Evolutionary conservation across 164 flowering plant species (phyloP).

Genomic region (Vitis rupestris): DNA sequence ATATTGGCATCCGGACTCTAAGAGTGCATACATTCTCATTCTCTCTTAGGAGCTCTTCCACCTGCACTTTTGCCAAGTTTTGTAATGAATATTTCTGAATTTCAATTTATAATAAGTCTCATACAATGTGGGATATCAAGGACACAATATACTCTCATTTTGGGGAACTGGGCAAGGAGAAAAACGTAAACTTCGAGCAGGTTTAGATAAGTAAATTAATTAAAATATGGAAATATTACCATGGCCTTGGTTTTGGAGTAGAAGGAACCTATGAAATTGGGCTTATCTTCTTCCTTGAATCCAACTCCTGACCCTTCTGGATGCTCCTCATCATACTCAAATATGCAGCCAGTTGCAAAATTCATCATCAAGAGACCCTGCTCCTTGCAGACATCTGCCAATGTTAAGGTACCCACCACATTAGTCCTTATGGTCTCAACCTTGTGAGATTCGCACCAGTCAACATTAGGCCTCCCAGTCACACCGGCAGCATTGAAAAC

Average conservation of each 20-base stretch:
- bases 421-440: slow-evolving; percentile 23
- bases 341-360: slow-evolving; percentile 27
- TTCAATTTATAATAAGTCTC: no score
- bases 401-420: slow-evolving; percentile 22
- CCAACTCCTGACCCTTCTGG: slow-evolving; percentile 24
- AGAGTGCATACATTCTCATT: slow-evolving; percentile 27
- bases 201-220: no score
- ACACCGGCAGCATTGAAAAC: slow-evolving; percentile 30
- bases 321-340: slow-evolving; percentile 20
- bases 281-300: slow-evolving; percentile 25
- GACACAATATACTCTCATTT: no score
- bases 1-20: slow-evolving; percentile 28
- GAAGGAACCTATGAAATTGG: slow-evolving; percentile 23
- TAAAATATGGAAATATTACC: slow-evolving; percentile 6
- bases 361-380: slow-evolving; percentile 20
- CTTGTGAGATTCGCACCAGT: slow-evolving; percentile 29
- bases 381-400: slow-evolving; percentile 24
- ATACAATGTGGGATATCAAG: no score
- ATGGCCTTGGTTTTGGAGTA: slow-evolving; percentile 28
- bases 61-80: slow-evolving; percentile 9
- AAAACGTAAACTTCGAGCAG: no score
- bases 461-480: slow-evolving; percentile 25
- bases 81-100: no score
- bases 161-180: no score
- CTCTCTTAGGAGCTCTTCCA: slow-evolving; percentile 20